Evolutionary conservation across 2,329 filamentous ascomycete genomes (phyloP).

Genomic region (Trichocomaceae sp.): DNA sequence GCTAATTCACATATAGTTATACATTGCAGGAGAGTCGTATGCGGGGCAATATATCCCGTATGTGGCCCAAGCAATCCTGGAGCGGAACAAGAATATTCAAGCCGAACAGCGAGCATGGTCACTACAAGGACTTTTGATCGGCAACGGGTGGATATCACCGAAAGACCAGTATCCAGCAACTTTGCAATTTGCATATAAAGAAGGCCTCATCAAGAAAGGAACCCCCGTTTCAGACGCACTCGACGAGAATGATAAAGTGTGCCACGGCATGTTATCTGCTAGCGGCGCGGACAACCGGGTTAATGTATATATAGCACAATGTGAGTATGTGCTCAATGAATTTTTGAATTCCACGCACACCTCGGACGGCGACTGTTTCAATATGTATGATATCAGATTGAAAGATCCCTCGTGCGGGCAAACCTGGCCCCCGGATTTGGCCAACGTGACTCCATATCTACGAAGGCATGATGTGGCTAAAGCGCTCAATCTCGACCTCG

Average conservation of each 20-base stretch:
- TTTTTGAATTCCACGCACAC: constrained; percentile 62
- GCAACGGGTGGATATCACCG: constrained; percentile 96
- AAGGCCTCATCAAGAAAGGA: constrained; percentile 62
- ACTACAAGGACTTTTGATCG: constrained; percentile 79
- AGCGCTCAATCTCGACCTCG: constrained; percentile 74
- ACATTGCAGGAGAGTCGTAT: constrained; percentile 92
- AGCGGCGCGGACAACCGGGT: constrained; percentile 56
- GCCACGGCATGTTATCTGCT: constrained; percentile 55
- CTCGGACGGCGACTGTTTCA: constrained; percentile 59
- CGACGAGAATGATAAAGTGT: constrained; percentile 62
- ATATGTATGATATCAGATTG: constrained; percentile 96
- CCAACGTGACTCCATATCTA: constrained; percentile 72
- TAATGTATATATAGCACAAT: constrained; percentile 60
- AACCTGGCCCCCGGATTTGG: constrained; percentile 93
- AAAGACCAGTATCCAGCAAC: constrained; percentile 85
- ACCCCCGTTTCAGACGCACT: constrained; percentile 59
- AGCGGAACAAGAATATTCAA: constrained; percentile 65
- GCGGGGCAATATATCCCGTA: constrained; percentile 97
- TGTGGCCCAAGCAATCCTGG: constrained; percentile 82
- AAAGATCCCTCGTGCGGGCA: constrained; percentile 77
- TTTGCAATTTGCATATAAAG: constrained; percentile 71
- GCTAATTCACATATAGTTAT: constrained; percentile 55
- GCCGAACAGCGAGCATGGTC: constrained; percentile 56
- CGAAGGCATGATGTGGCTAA: constrained; percentile 68
- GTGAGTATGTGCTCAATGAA: constrained; percentile 71